These are phyloP conservation scores for Phlyctochytrium bullatum DNA, from an alignment of 192 early-diverging fungal genomes.

Conservation along the genomic window DNA sequence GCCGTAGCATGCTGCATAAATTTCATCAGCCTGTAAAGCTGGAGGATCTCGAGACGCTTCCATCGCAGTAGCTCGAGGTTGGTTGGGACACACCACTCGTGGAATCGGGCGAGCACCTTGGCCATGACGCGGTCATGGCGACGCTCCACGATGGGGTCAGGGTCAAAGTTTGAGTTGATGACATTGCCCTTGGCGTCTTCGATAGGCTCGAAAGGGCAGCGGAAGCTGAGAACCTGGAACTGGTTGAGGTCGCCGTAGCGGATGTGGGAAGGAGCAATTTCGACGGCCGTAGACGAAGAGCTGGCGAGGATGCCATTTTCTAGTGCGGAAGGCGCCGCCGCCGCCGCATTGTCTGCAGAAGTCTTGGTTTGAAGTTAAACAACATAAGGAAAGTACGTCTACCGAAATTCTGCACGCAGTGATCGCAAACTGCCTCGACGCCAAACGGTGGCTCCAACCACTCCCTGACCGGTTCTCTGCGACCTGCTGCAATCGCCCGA, in stretches of 20 bases:
- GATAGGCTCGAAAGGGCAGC: neutral
- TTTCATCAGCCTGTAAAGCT: neutral
- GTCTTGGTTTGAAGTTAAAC: slow-evolving; percentile 22
- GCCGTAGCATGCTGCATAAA: neutral
- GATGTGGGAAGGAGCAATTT: slow-evolving; percentile 51
- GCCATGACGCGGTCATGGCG: neutral
- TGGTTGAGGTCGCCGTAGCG: slow-evolving; percentile 31
- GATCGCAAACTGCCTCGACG: slow-evolving; percentile 40
- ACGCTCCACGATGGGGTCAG: neutral
- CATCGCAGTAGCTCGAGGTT: neutral
- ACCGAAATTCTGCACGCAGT: slow-evolving; percentile 27
- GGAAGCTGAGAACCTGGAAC: neutral
- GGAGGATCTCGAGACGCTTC: neutral
- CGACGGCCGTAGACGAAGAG: slow-evolving; percentile 40
- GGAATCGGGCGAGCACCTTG: neutral
- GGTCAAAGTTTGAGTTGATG: neutral
- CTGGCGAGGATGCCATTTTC: slow-evolving; percentile 48
- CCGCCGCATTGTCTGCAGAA: slow-evolving; percentile 54
- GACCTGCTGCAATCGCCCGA: no score
- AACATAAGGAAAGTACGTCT: no score
- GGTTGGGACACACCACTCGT: neutral
- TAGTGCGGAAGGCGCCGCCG: slow-evolving; percentile 46
- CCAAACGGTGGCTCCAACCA: slow-evolving; percentile 19
- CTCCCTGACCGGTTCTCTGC: neutral
- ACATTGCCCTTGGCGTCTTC: neutral